Percentiles rank a stretch among this genome's conserved stretches.
Evolutionary conservation across 2,329 filamentous ascomycete species (phyloP).

Genomic region (Drechslerella stenobrocha): DNA sequence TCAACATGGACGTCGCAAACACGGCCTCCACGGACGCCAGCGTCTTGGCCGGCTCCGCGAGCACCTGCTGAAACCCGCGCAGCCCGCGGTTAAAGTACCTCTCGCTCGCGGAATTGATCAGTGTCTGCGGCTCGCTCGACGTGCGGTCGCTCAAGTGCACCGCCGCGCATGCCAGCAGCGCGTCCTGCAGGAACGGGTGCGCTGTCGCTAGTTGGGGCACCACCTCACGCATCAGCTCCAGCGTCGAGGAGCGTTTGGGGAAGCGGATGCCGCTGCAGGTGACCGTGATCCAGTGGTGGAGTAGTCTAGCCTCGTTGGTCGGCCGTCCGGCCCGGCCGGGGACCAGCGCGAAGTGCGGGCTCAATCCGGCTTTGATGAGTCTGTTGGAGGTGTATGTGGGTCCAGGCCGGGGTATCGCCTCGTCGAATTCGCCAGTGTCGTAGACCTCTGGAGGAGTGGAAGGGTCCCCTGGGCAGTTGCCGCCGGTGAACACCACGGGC

Average conservation of each 20-base stretch:
- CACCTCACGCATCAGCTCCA: conserved; percentile 38
- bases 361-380: conserved; percentile 20
- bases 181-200: conserved; percentile 35
- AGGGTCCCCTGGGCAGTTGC: neutral
- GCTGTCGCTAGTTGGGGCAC: conserved; percentile 37
- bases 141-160: conserved; percentile 37
- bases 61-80: conserved; percentile 27
- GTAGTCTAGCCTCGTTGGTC: conserved; percentile 37
- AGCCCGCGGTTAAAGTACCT: conserved; percentile 40
- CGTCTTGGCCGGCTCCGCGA: conserved; percentile 21
- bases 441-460: conserved; percentile 40
- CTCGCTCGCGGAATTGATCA: conserved; percentile 17
- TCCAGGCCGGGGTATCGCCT: conserved; percentile 25
- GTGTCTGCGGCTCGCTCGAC: conserved; percentile 21
- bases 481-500: conserved; percentile 19
- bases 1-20: conserved; percentile 42
- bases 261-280: conserved; percentile 39
- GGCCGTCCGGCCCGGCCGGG: conserved; percentile 35
- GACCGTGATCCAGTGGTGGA: conserved; percentile 44
- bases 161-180: conserved; percentile 33
- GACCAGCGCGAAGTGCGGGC: conserved; percentile 36
- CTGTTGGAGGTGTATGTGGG: conserved; percentile 22
- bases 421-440: conserved; percentile 42
- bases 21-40: conserved; percentile 26
- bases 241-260: conserved; percentile 22